Conservation (phyloP, 495 filamentous ascomycete species). For the Xylaria venustula region DNA sequence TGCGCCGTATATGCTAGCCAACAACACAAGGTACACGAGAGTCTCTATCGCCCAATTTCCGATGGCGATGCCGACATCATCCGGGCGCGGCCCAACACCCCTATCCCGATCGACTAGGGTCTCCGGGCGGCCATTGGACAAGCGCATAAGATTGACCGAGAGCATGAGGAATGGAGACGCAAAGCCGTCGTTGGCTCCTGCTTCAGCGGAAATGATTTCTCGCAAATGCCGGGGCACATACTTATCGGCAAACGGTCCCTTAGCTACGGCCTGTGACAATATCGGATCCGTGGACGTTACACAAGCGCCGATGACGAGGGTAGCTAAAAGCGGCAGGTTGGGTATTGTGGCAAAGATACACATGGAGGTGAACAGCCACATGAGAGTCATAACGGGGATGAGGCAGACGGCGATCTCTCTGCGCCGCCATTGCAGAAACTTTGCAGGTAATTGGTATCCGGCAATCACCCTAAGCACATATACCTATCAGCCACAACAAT, state of each 20-base stretch:
- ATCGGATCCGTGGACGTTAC: constrained; percentile 63
- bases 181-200: constrained; percentile 61
- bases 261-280: constrained; percentile 60
- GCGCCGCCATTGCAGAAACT: constrained; percentile 74
- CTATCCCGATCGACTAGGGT: constrained; percentile 51
- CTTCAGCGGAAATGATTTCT: constrained; percentile 63
- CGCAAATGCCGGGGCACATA: constrained; percentile 55
- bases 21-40: constrained; percentile 71
- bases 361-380: constrained; percentile 79
- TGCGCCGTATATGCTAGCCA: constrained; percentile 71
- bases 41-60: constrained; percentile 80
- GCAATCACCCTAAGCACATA: constrained; percentile 62
- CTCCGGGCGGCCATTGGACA: constrained; percentile 41
- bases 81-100: constrained; percentile 44
- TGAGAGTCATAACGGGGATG: constrained; percentile 80
- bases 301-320: constrained; percentile 60
- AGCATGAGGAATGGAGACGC: constrained; percentile 60
- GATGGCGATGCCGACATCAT: constrained; percentile 66
- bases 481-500: constrained; percentile 31
- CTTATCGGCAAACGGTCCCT: constrained; percentile 61
- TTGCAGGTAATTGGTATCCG: constrained; percentile 80
- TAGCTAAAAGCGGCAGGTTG: constrained; percentile 44
- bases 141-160: constrained; percentile 53
- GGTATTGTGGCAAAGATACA: constrained; percentile 72
- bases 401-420: constrained; percentile 70